Percentiles rank a stretch among this genome's conserved stretches.
phyloP scores from a whole-genome alignment of 1,284 basidiomycete genomes.

The Apiotrichum veenhuisii region DNA sequence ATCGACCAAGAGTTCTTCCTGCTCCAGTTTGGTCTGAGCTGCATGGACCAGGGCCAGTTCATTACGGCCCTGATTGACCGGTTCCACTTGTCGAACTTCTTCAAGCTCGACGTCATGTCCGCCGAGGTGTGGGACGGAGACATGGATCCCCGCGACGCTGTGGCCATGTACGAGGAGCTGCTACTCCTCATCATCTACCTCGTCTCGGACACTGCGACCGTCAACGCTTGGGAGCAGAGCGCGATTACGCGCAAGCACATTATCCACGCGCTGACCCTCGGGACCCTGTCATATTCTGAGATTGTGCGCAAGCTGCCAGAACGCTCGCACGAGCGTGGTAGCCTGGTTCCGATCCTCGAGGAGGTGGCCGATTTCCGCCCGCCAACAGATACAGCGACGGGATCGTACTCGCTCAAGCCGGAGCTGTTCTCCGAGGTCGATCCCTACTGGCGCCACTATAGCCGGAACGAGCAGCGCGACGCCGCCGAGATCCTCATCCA shows the following conservation, averaged over 20 bases:
- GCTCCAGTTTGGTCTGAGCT: conserved; percentile 75
- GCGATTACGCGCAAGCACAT: conserved; percentile 76
- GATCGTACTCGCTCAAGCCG: conserved; percentile 82
- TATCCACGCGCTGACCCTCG: conserved; percentile 84
- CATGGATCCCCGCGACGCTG: conserved; percentile 50
- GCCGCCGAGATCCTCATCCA: conserved; percentile 76
- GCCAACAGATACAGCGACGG: conserved; percentile 67
- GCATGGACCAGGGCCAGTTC: conserved; percentile 74
- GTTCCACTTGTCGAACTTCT: conserved; percentile 76
- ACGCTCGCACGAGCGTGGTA: conserved; percentile 77
- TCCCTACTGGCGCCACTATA: conserved; percentile 95
- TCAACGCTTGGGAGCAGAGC: conserved; percentile 66
- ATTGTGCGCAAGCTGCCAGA: conserved; percentile 88
- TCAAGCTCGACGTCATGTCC: conserved; percentile 56
- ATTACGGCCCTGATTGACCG: conserved; percentile 85
- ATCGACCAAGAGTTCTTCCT: conserved; percentile 96
- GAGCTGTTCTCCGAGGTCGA: conserved; percentile 83
- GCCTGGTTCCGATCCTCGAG: conserved; percentile 74
- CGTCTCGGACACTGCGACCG: conserved; percentile 73
- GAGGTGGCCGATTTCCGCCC: conserved; percentile 78
- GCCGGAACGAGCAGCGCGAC: conserved; percentile 89
- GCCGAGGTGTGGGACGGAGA: conserved; percentile 29
- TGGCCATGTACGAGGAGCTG: conserved; percentile 88
- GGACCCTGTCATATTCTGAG: conserved; percentile 85
- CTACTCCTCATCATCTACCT: conserved; percentile 83